These are phyloP conservation scores for Cryptosporidium felis DNA, from an alignment of 169 alveolate genomes.

Conservation along the genomic window DNA sequence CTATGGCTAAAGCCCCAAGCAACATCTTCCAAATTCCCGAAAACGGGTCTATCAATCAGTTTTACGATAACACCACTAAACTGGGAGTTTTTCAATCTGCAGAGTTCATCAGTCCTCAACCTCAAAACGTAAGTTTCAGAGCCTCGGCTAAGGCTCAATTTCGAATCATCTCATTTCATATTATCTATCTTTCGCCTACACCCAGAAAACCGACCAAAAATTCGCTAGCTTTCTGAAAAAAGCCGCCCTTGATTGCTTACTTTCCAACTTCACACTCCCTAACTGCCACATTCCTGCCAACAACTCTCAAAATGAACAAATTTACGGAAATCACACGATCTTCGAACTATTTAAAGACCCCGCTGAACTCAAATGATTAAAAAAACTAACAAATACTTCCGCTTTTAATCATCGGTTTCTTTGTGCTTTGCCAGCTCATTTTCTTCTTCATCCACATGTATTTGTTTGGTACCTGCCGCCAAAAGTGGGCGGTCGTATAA, in stretches of 20 bases:
- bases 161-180: not conserved
- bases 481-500: too few species aligned
- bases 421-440: too few species aligned
- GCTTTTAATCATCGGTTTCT: too few species aligned
- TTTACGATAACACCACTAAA: slow-evolving; percentile 40
- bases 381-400: too few species aligned
- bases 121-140: slow-evolving; percentile 42
- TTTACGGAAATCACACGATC: slow-evolving; percentile 5
- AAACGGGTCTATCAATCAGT: slow-evolving; percentile 45
- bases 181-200: not conserved
- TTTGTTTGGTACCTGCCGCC: too few species aligned
- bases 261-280: slow-evolving; percentile 49
- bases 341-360: slow-evolving; percentile 20
- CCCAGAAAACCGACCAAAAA: slow-evolving; percentile 56
- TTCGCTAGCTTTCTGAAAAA: slow-evolving; percentile 39
- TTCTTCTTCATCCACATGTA: too few species aligned
- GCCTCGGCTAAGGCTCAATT: not conserved
- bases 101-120: slow-evolving; percentile 36
- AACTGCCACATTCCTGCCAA: slow-evolving; percentile 32
- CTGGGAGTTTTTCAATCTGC: slow-evolving; percentile 30
- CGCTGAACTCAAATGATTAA: not conserved
- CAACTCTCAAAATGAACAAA: not conserved
- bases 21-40: slow-evolving; percentile 39
- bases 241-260: slow-evolving; percentile 49
- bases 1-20: slow-evolving; percentile 58